phyloP scores from a whole-genome alignment of 1,284 basidiomycete genomes.

The Farysia itapuensis region DNA sequence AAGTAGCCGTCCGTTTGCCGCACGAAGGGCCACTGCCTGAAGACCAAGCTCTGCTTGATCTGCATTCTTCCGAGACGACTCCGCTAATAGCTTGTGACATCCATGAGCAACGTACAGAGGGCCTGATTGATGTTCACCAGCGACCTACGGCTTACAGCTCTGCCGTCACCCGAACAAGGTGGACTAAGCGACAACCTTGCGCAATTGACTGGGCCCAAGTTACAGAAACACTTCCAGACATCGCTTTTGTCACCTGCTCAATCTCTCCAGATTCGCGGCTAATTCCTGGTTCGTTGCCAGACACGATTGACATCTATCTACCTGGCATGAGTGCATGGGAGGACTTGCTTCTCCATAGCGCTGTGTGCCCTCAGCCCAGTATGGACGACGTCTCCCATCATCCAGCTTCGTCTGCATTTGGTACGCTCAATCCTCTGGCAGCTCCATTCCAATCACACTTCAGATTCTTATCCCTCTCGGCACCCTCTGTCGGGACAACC shows the following conservation, averaged over 20 bases:
- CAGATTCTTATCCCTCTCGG: slow-evolving; percentile 36
- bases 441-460: slow-evolving; percentile 31
- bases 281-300: slow-evolving; percentile 27
- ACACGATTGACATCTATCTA: slow-evolving; percentile 53
- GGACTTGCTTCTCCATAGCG: neutral
- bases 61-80: neutral
- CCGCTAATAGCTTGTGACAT: neutral
- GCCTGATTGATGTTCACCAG: neutral
- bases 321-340: slow-evolving; percentile 50
- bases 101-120: neutral
- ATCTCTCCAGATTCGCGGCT: slow-evolving; percentile 36
- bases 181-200: slow-evolving; percentile 20
- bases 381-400: too few species aligned
- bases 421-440: neutral
- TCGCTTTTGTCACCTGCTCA: slow-evolving; percentile 15
- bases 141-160: slow-evolving; percentile 1
- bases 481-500: too few species aligned
- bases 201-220: too few species aligned
- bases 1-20: slow-evolving; percentile 29
- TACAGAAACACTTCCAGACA: too few species aligned
- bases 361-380: slow-evolving; percentile 1
- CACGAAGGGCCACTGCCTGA: slow-evolving; percentile 16
- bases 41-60: slow-evolving; percentile 14
- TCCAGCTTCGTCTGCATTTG: neutral
- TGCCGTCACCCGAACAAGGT: slow-evolving; percentile 15